Base-by-base conservation (phyloP, 495 filamentous ascomycete genomes). In the Aspergillus bridgeri region DNA sequence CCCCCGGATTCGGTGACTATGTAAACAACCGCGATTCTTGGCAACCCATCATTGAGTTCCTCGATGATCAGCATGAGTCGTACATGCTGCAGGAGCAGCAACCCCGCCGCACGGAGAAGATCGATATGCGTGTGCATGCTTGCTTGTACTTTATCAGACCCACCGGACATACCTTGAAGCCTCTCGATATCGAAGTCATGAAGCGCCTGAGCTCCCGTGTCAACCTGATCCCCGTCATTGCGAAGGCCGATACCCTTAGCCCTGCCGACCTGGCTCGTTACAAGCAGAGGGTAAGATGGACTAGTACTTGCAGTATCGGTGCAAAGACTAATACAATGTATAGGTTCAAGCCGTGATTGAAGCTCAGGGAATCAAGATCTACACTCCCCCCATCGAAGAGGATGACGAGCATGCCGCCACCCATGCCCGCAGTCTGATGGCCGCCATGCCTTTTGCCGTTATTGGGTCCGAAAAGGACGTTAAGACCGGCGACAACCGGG, bases 61-160 rank as follows among this genome's bases (percentile, higher is more conserved):
- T 98, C 66, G 94, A 98, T 76, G 94, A 98, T 77, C 94, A 98
- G 82, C 94, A 98, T 76, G 94, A 98, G 81, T 98, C 94, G 15
- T 98, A 98, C 73, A 98, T 98, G 94, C 82, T 98, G 69, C 94
- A 98, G 82, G 94, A 98, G 84, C 94, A 98, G 78, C 94, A 98
- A 76, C 94, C 94, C 61, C 90, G 91, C 75, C 90, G 94, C 64
- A 86, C 87, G 59, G 94, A 98, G 78, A 98, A 98, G 85, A 98
- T 98, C 65, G 94, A 98, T 71, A 90, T 98, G 74, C 92, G 94
- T 78, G 94, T 98, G 44, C 94, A 98, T 70, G 90, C 95, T 50
- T 98, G 94, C 76, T 75, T 98, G 69, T 98, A 98, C 83, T 98
- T 98, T 81, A 98, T 98, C 75, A 82, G 94, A 73, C 94, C 94